Evolutionary conservation across 345 rosid genomes (phyloP).

Genomic region (Salix koriyanagi): DNA sequence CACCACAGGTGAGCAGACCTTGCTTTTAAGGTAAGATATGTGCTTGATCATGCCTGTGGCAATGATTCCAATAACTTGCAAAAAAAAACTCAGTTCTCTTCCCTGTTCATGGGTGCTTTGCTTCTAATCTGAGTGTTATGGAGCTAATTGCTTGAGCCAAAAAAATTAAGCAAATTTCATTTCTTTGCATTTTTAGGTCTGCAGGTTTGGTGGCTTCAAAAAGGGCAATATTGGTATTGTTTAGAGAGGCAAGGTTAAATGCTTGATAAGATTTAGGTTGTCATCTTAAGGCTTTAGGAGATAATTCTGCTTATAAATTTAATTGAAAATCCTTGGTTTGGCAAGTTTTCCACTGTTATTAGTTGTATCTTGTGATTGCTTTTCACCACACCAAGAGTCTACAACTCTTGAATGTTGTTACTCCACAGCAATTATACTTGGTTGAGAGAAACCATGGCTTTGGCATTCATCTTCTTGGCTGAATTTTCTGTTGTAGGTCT

Average conservation of each 20-base stretch:
- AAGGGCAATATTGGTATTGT: constrained; percentile 8
- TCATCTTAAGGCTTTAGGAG: constrained; percentile 8
- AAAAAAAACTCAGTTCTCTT: not conserved
- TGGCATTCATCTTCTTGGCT: not conserved
- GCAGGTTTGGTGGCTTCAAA: constrained; percentile 11
- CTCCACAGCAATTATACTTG: not conserved
- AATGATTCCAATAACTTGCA: not conserved
- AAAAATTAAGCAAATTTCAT: constrained; percentile 5
- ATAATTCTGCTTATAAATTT: not conserved
- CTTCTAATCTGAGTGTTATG: constrained; percentile 7
- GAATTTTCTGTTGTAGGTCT: not conserved
- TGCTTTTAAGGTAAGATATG: not conserved
- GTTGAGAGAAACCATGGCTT: not conserved
- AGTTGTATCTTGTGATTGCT: not conserved
- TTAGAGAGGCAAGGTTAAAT: constrained; percentile 11
- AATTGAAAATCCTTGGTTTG: not conserved
- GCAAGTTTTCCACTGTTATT: constrained; percentile 1
- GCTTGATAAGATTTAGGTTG: constrained; percentile 7
- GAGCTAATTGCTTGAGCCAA: constrained; percentile 2
- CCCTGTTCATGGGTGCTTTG: not conserved
- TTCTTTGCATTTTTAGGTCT: constrained; percentile 10
- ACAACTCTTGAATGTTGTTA: not conserved
- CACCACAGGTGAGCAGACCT: not conserved
- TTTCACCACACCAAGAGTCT: not conserved
- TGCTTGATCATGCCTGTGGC: not conserved